Base-by-base conservation (phyloP, 2,329 filamentous ascomycete genomes). In the Cladosporium sp. region DNA sequence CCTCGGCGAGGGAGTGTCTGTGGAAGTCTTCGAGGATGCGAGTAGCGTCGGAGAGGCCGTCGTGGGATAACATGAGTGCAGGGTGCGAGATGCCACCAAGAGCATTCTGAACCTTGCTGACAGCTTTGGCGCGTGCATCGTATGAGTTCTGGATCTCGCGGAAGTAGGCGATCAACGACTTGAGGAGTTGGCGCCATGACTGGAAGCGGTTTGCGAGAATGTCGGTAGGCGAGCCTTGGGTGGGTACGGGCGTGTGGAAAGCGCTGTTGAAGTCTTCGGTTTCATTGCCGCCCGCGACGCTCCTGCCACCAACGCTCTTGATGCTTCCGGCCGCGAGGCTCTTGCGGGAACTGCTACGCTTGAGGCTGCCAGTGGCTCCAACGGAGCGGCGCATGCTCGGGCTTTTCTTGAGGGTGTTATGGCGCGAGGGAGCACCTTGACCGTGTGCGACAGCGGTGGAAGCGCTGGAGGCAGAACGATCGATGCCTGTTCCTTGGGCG, bases 121-220 rank as follows among this genome's bases (percentile, higher is more conserved):
- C 79, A 7, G 88, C 84, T 72, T 97, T 97, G 25, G 89, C 83
- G 60, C 89, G 86, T 57, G 87, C 82, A 69, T 99, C 93, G 73
- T 97, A 97, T 48, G 92, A 90, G 51, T 83, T 83, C 70, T 96
- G 91, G 47, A 97, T 86, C 72, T 97, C 94, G 66, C 90, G 87
- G 72, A 97, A 97, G 73, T 96, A 97, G 57, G 89, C 78, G 64
- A 97, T 96, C 44, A 97, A 80, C 64, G 97, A 92, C 72, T 97
- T 97, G 54, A 99, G 82, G 13, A 97, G 83, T 77, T 96, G 96
- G 66, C 94, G 85, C 94, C 94, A 99, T 52, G 89, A 91, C 79
- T 97, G 90, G 71, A 99, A 99, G 56, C 94, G 84, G 66, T 86
- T 90, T 42, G 91, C 89, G 28, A 99, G 80, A 51, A 89, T 81